phyloP scores from a whole-genome alignment of 1,139 yeast species.

The Arxiozyma slooffiae region DNA sequence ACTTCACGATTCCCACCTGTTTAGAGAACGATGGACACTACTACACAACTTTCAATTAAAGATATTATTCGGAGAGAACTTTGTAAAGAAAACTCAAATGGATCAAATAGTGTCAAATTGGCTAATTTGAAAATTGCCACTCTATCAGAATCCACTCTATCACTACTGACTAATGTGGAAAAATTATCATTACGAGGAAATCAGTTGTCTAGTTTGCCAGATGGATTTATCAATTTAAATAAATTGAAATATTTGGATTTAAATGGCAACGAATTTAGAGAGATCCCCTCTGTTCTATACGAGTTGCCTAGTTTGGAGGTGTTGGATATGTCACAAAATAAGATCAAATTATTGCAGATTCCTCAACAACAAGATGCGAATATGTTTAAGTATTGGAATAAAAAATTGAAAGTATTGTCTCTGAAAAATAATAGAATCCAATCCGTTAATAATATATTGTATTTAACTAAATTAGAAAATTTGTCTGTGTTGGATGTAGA shows the following conservation, averaged over 20 bases:
- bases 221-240: slow-evolving; percentile 38
- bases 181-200: slow-evolving; percentile 48
- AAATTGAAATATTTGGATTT: slow-evolving; percentile 55
- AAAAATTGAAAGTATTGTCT: slow-evolving; percentile 47
- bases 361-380: slow-evolving; percentile 33
- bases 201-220: slow-evolving; percentile 40
- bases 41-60: slow-evolving; percentile 1
- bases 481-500: slow-evolving; percentile 59
- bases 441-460: slow-evolving; percentile 47
- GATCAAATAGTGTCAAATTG: slow-evolving; percentile 21
- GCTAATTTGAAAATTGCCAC: slow-evolving; percentile 21
- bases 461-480: slow-evolving; percentile 43
- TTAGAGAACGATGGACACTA: background rate
- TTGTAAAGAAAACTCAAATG: slow-evolving; percentile 11
- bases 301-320: slow-evolving; percentile 46
- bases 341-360: slow-evolving; percentile 36
- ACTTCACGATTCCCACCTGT: background rate
- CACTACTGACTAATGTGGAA: slow-evolving; percentile 38
- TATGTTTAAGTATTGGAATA: slow-evolving; percentile 34
- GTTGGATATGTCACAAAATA: slow-evolving; percentile 58
- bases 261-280: slow-evolving; percentile 47
- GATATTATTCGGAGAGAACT: slow-evolving; percentile 13
- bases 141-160: slow-evolving; percentile 33
- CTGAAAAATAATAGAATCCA: slow-evolving; percentile 53
- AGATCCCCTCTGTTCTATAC: slow-evolving; percentile 42